These are phyloP conservation scores for Nakaseomyces kungkrabaensis DNA, from an alignment of 1,139 yeast species.

Conservation along the genomic window DNA sequence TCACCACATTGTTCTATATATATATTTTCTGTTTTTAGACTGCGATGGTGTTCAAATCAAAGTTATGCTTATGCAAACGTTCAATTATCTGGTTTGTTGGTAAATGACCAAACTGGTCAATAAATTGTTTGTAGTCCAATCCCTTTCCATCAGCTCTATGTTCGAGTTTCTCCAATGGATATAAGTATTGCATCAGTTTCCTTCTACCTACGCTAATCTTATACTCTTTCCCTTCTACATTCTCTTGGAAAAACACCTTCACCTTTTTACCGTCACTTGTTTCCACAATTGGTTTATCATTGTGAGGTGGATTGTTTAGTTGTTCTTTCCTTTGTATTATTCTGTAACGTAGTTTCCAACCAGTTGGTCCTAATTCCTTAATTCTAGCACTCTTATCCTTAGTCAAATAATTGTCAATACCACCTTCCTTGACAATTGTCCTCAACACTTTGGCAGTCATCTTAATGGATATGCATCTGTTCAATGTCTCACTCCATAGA, in stretches of 20 bases:
- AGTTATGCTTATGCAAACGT: conserved; percentile 30
- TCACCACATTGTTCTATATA: too few relatives aligned
- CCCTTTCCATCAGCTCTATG: conserved; percentile 37
- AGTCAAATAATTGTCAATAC: conserved; percentile 74
- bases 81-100: conserved; percentile 30
- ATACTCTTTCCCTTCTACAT: conserved; percentile 37
- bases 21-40: not conserved
- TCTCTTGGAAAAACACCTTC: conserved; percentile 44
- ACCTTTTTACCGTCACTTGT: conserved; percentile 30
- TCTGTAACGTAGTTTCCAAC: conserved; percentile 80
- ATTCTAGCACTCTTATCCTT: conserved; percentile 84
- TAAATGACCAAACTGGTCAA: conserved; percentile 31
- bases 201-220: conserved; percentile 54
- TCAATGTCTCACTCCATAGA: conserved; percentile 76
- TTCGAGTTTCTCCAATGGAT: conserved; percentile 39
- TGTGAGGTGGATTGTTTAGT: conserved; percentile 26
- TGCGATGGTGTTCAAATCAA: conserved; percentile 32
- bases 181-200: conserved; percentile 46
- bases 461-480: conserved; percentile 43
- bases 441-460: conserved; percentile 76
- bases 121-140: conserved; percentile 38
- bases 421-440: conserved; percentile 88
- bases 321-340: conserved; percentile 38
- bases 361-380: conserved; percentile 84
- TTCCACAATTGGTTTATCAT: conserved; percentile 27